Evolutionary conservation across 495 filamentous ascomycete genomes (phyloP).

Genomic region (Glutinoglossum americanum): DNA sequence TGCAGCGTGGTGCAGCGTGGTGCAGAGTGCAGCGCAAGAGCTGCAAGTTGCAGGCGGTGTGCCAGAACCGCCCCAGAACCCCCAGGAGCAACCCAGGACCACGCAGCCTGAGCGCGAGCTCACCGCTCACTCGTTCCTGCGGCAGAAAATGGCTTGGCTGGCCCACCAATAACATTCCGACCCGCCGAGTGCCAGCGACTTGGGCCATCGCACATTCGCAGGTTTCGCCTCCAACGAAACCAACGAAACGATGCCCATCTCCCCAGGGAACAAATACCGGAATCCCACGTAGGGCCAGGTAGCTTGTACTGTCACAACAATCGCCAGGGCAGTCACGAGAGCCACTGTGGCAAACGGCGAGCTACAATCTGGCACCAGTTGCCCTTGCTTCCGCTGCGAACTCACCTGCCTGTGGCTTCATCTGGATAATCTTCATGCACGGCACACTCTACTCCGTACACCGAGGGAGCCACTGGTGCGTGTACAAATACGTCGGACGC

Average conservation of each 20-base stretch:
- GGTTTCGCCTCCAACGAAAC: background rate
- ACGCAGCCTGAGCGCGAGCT: background rate
- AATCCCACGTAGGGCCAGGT: background rate
- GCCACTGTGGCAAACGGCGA: background rate
- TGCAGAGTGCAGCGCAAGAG: too few relatives aligned
- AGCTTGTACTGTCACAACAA: background rate
- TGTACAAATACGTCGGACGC: too few relatives aligned
- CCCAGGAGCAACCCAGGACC: too few relatives aligned
- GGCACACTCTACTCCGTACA: background rate
- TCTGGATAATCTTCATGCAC: too few relatives aligned
- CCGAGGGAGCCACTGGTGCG: too few relatives aligned
- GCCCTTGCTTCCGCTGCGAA: too few relatives aligned
- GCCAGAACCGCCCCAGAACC: too few relatives aligned
- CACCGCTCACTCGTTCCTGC: slow-evolving; percentile 1
- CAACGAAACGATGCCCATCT: background rate
- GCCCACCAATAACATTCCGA: background rate
- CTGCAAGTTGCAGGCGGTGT: background rate
- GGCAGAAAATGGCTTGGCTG: background rate
- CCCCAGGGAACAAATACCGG: background rate
- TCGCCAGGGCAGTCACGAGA: background rate
- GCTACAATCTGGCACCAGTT: background rate
- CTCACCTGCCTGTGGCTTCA: too few relatives aligned
- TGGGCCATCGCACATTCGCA: too few relatives aligned
- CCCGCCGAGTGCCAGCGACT: too few relatives aligned
- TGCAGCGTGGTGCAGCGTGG: too few relatives aligned